phyloP scores from a whole-genome alignment of 2,329 filamentous ascomycete species.

The Trichoderma citrinoviride region DNA sequence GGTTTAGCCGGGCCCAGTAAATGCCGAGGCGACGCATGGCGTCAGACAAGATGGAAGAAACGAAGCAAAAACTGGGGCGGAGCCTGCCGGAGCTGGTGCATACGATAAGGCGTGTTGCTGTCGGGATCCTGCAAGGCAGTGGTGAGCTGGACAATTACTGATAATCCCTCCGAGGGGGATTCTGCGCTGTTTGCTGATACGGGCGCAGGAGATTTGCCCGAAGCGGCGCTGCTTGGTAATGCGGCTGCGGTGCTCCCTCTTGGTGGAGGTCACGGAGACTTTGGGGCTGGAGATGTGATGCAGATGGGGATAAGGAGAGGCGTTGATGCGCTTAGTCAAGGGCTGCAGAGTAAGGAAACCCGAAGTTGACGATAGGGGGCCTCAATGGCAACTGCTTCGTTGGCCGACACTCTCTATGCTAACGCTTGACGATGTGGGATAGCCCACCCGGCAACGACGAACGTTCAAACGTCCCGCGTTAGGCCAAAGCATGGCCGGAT shows the following conservation, averaged over 20 bases:
- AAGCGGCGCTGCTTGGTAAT: neutral
- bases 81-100: neutral
- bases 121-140: neutral
- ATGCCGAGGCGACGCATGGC: slow-evolving; percentile 4
- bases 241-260: neutral
- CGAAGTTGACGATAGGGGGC: too few species aligned
- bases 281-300: neutral
- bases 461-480: too few species aligned
- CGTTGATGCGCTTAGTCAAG: slow-evolving; percentile 5
- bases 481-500: too few species aligned
- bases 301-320: neutral
- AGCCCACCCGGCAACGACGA: too few species aligned
- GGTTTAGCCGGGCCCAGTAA: neutral
- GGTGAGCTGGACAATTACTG: neutral
- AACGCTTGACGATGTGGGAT: too few species aligned
- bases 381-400: too few species aligned
- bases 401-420: too few species aligned
- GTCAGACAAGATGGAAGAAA: neutral
- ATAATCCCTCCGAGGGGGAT: neutral
- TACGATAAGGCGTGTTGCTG: neutral
- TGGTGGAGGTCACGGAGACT: neutral
- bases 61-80: neutral
- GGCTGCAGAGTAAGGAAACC: neutral
- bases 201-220: neutral
- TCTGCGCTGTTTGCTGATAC: neutral